Base-by-base conservation (phyloP, 148 eudicot genomes). In the Spergularia bocconei region DNA sequence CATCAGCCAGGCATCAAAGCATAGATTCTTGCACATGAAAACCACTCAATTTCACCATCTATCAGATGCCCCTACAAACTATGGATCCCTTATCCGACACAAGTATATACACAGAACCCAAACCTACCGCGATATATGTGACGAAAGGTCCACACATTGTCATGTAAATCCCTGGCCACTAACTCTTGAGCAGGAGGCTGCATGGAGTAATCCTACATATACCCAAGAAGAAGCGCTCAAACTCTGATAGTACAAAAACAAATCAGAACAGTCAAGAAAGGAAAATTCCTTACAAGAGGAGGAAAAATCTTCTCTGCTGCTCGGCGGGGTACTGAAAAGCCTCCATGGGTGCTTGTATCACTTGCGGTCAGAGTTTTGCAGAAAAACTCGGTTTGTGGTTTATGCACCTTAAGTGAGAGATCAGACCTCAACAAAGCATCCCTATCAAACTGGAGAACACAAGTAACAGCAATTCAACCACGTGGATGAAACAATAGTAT, bases 281-380 rank as follows among this genome's bases (percentile, higher is more conserved):
- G 55, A 25, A 58, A 63, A 8, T 7, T 56, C 69, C 92, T 85
- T 88, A 95, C 99, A 81, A 95, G 91, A 74, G 90, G 79, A 47
- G 99, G 97, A 82, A 95, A 92, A 70, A 88, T 90, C 82, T 95
- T 95, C 70, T 95, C 99, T 12, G 99, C 99, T 69, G 99, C 90
- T 70, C 99, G 91, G 17, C 99, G 97, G 67, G 99, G 99, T 41
- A 95, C 97, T 64, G 97, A 95, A 84, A 95, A 95, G 57, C 99
- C 99, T 56, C 99, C 99, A 86, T 95, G 99, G 41, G 99, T 95
- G 85, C 99, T 95, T 63, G 97, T 92, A 82, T 95, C 99, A 88
- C 99, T 95, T 44, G 99, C 97, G 11, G 99, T 95, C 83, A 95
- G 85, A 60, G 99, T 92, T 83, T 95, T 95, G 73, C 99, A 95